Base-by-base conservation (phyloP, 768 basidiomycete genomes). In the Mycena epipterygia region DNA sequence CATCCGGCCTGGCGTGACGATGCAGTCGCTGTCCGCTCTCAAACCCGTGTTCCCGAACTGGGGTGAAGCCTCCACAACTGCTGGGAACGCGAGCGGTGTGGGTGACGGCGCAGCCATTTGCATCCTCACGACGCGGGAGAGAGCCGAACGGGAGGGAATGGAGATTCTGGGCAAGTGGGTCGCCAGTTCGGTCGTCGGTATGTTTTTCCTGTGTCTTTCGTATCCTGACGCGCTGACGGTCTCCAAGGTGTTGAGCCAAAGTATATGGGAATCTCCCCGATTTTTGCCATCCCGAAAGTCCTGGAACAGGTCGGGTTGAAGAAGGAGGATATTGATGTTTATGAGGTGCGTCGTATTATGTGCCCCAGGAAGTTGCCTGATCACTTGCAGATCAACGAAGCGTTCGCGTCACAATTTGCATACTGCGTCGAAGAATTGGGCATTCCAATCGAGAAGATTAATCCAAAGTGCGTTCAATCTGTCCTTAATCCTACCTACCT, bases 331-430 rank as follows among this genome's bases (percentile, higher is more conserved):
- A 83, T 95, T 44, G 90, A 95, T 69, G 79, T 95, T 17, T 95
- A 88, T 77, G 94, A 95, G 86, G 94, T 90, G 63, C 53, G 79
- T 37, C n/a, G 21, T 39, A 21, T 16, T 58, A 25, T 46, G 37
- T 19, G 8, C 30, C 29, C 49, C 11, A 4, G 23, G 61, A 17
- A 21, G 39, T 56, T 42, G 35, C 30, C 48, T 57, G 62, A 61
- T 48, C 23, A 27, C 60, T 32, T 67, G 14, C 70, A 95, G 93
- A 93, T 94, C 72, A 95, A 95, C 65, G 93, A 96, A 80, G 96
- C 96, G 0, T 97, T 97, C 70, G 95, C 95, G 0, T 96, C 94
- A 1, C 96, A 97, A 77, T 97, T 95, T 68, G 94, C 93, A n/a
- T 93, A 96, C 81, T 96, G 94, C 60, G 90, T 97, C 11, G 93